Evolutionary conservation across 1,284 basidiomycete genomes (phyloP).

Genomic region (Fomitopsis pinicola): DNA sequence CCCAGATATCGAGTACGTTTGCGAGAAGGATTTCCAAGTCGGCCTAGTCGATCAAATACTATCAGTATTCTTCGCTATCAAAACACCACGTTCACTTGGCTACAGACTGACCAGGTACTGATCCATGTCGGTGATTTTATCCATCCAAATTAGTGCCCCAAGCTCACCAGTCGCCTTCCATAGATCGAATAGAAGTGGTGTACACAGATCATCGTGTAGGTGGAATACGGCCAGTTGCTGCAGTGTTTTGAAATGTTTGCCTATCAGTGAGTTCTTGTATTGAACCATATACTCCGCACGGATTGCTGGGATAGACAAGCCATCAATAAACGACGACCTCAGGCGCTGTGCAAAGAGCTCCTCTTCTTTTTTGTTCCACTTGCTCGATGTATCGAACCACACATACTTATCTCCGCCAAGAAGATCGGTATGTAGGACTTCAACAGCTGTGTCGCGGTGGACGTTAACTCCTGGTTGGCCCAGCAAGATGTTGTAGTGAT

Average conservation of each 20-base stretch:
- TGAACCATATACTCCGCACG: slow-evolving; percentile 20
- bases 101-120: slow-evolving; percentile 23
- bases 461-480: background rate
- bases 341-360: slow-evolving; percentile 9
- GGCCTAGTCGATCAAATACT: background rate
- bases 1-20: slow-evolving; percentile 16
- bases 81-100: background rate
- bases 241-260: slow-evolving; percentile 19
- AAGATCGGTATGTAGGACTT: slow-evolving; percentile 33
- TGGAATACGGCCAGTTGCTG: slow-evolving; percentile 17
- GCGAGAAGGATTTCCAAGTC: slow-evolving; percentile 12
- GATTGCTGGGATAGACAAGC: slow-evolving; percentile 16
- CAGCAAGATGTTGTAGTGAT: background rate
- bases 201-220: slow-evolving; percentile 16
- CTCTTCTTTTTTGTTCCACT: slow-evolving; percentile 10
- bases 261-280: slow-evolving; percentile 19
- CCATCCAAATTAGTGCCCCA: slow-evolving; percentile 30
- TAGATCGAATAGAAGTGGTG: slow-evolving; percentile 1
- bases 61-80: background rate
- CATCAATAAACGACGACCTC: slow-evolving; percentile 11
- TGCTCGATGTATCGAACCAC: slow-evolving; percentile 15
- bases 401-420: slow-evolving; percentile 34
- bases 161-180: slow-evolving; percentile 30
- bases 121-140: slow-evolving; percentile 29
- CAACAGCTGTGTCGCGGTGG: slow-evolving; percentile 18